A percentile compares a stretch with the other conserved stretches of the same genome.
These are phyloP conservation scores for Spinellus fusiger DNA, from an alignment of 192 early-diverging fungal genomes.

Conservation along the genomic window DNA sequence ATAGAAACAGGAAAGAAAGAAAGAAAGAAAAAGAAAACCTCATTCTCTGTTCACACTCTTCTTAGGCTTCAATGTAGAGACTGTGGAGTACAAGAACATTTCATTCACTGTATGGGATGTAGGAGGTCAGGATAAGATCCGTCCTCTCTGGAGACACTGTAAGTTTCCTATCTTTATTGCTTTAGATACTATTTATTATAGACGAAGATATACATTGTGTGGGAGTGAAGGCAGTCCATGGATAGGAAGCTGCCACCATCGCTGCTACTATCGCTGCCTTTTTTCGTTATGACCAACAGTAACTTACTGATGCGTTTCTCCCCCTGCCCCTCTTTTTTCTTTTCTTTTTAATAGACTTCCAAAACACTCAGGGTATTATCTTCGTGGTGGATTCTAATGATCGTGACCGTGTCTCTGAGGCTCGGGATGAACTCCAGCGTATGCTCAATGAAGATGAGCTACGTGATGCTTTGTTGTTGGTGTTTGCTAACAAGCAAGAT, in stretches of 20 bases:
- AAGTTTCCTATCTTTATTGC: conserved; percentile 28
- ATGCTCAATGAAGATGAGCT: conserved; percentile 97
- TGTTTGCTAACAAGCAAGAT: conserved; percentile 99
- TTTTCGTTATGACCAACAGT: not conserved
- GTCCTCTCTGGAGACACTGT: conserved; percentile 97
- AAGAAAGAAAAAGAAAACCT: not conserved
- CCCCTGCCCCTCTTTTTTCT: not conserved
- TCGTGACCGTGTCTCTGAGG: conserved; percentile 89
- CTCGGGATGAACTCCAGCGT: conserved; percentile 89
- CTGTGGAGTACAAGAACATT: conserved; percentile 97
- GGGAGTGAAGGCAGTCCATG: no score
- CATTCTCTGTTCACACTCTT: not conserved
- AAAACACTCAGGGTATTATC: conserved; percentile 95
- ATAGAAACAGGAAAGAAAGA: not conserved
- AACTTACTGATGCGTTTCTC: not conserved
- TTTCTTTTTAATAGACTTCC: conserved; percentile 65
- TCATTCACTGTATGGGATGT: conserved; percentile 99
- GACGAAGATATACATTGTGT: no score
- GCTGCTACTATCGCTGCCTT: not conserved
- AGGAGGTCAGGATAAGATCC: conserved; percentile 97
- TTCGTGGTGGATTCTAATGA: conserved; percentile 98
- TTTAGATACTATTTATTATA: not conserved
- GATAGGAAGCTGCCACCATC: not conserved
- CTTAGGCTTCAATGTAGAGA: conserved; percentile 95
- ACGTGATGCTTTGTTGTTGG: conserved; percentile 81